Conservation (phyloP, 2,329 filamentous ascomycete species). For the Colletotrichum eleusines region DNA sequence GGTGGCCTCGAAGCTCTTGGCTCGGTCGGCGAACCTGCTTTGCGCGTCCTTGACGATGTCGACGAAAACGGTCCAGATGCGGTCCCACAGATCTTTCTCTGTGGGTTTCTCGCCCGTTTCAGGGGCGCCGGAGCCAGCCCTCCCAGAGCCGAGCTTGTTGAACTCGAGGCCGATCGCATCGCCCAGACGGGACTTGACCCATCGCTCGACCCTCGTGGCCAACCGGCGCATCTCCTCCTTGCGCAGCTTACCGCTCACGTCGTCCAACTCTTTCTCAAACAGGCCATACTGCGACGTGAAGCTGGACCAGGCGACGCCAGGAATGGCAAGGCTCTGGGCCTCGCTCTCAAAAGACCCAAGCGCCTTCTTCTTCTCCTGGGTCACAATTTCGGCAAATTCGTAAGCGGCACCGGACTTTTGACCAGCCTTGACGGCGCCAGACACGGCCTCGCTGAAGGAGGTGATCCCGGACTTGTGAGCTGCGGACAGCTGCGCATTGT, state of each 20-base stretch:
- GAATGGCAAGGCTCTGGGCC: slow-evolving; percentile 79
- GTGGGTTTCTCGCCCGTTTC: slow-evolving; percentile 80
- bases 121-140: slow-evolving; percentile 84
- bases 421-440: slow-evolving; percentile 86
- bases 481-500: slow-evolving; percentile 87
- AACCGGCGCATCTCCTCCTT: slow-evolving; percentile 97
- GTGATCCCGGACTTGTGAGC: slow-evolving; percentile 89
- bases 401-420: slow-evolving; percentile 93
- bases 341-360: slow-evolving; percentile 81
- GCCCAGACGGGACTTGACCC: slow-evolving; percentile 88
- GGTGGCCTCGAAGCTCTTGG: slow-evolving; percentile 93
- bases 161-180: slow-evolving; percentile 94
- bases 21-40: slow-evolving; percentile 85
- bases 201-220: slow-evolving; percentile 90
- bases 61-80: slow-evolving; percentile 89
- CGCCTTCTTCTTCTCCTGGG: slow-evolving; percentile 81
- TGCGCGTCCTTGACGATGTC: slow-evolving; percentile 88
- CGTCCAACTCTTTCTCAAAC: slow-evolving; percentile 91
- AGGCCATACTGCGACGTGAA: slow-evolving; percentile 83
- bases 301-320: slow-evolving; percentile 88
- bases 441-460: slow-evolving; percentile 89
- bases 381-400: slow-evolving; percentile 95
- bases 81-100: slow-evolving; percentile 95
- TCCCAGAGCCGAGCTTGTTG: slow-evolving; percentile 92
- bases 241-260: slow-evolving; percentile 84